Percentiles rank a stretch among this genome's conserved stretches.
These are phyloP conservation scores for Metroxylon sagu DNA, from an alignment of 176 grass and related monocot species.

Conservation along the genomic window DNA sequence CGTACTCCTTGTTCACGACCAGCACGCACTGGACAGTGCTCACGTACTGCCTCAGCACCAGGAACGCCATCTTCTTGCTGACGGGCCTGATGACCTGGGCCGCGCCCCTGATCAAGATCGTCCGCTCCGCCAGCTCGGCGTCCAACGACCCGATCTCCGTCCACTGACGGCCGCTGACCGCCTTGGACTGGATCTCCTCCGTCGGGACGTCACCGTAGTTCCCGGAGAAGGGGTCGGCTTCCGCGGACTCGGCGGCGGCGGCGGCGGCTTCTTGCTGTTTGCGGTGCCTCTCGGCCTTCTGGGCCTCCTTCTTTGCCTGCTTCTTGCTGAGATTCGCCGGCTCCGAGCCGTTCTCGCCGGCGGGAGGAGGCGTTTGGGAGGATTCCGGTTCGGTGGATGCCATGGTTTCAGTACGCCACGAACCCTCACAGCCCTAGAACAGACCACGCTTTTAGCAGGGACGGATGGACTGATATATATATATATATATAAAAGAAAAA, in stretches of 20 bases:
- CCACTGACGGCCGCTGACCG: constrained; percentile 48
- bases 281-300: constrained; percentile 28
- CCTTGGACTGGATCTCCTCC: constrained; percentile 85
- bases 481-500: no score
- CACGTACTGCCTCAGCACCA: constrained; percentile 62
- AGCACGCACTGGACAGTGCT: constrained; percentile 86
- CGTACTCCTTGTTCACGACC: constrained; percentile 37
- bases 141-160: constrained; percentile 34
- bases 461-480: no score
- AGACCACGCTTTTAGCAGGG: no score
- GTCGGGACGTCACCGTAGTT: constrained; percentile 58
- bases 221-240: constrained; percentile 37
- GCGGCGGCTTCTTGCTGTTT: constrained; percentile 27
- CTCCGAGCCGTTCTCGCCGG: constrained; percentile 2
- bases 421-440: no score
- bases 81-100: constrained; percentile 51
- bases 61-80: constrained; percentile 95
- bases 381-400: no score
- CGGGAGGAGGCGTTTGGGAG: neutral
- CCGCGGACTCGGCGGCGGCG: neutral
- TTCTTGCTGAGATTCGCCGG: constrained; percentile 32
- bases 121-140: constrained; percentile 20
- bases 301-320: constrained; percentile 72
- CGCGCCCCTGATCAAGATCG: constrained; percentile 53
- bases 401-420: no score